These are phyloP conservation scores for Cyberlindnera galapagoensis DNA, from an alignment of 805 yeast genomes.

Conservation along the genomic window DNA sequence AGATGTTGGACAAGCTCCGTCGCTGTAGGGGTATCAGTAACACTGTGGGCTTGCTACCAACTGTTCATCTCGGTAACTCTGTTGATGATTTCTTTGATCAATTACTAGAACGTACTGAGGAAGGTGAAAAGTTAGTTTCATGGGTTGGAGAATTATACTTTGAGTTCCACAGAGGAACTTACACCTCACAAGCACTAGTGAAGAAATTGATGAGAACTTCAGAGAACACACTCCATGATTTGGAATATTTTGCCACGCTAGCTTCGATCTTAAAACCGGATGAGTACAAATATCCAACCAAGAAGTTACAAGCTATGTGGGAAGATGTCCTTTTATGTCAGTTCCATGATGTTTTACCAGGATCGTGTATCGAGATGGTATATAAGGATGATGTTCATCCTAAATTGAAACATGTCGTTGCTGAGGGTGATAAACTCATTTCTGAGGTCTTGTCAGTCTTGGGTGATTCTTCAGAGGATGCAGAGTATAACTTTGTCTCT, in stretches of 20 bases:
- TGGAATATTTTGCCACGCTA: constrained; percentile 76
- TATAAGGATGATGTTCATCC: constrained; percentile 84
- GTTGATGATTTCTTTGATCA: constrained; percentile 77
- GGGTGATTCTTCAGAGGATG: constrained; percentile 17
- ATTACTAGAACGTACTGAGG: constrained; percentile 52
- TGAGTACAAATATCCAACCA: constrained; percentile 62
- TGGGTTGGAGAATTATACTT: constrained; percentile 94
- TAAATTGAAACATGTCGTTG: constrained; percentile 54
- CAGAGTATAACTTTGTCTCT: constrained; percentile 30
- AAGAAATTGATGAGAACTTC: constrained; percentile 73
- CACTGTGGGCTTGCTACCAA: constrained; percentile 73
- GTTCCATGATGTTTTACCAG: constrained; percentile 97
- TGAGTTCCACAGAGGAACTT: constrained; percentile 96
- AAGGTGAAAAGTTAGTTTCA: constrained; percentile 65
- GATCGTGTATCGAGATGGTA: constrained; percentile 91
- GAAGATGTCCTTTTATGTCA: constrained; percentile 85
- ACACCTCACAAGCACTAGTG: constrained; percentile 86
- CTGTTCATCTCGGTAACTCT: constrained; percentile 63
- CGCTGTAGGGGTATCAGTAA: constrained; percentile 86
- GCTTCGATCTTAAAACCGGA: constrained; percentile 47
- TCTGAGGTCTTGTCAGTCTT: constrained; percentile 30
- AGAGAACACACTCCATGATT: constrained; percentile 75
- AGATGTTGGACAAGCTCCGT: constrained; percentile 87
- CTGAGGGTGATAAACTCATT: constrained; percentile 43
- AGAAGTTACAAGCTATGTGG: constrained; percentile 70